phyloP scores from a whole-genome alignment of 2,329 filamentous ascomycete genomes.

The Beauveria australis region DNA sequence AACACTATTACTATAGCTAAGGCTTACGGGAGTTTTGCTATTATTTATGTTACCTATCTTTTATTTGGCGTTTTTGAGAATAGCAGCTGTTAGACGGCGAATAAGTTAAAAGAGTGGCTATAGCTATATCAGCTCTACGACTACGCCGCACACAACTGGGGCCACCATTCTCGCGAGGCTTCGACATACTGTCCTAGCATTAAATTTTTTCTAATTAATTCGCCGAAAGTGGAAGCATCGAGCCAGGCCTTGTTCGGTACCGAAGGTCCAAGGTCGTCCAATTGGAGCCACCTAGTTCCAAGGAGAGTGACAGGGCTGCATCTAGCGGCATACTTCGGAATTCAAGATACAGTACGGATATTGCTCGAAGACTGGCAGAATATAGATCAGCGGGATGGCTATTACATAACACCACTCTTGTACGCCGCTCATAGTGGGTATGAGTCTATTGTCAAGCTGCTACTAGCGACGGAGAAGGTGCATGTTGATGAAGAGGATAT shows the following conservation, averaged over 20 bases:
- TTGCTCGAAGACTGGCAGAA: not conserved
- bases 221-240: not conserved
- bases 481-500: not conserved
- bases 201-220: rapidly evolving
- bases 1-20: not conserved
- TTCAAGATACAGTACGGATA: not conserved
- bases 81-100: not conserved
- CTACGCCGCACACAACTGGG: constrained; percentile 13
- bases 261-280: too few relatives aligned
- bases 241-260: not conserved
- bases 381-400: not conserved
- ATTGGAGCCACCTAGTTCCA: not conserved
- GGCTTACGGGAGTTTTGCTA: not conserved
- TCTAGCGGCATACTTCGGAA: not conserved
- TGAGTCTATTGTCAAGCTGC: not conserved
- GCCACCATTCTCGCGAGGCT: constrained; percentile 6
- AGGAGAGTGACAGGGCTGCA: not conserved
- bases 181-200: not conserved
- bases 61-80: not conserved
- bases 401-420: not conserved
- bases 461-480: not conserved
- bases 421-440: not conserved
- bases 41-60: not conserved
- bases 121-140: constrained; percentile 4
- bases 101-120: not conserved